A percentile compares a stretch with the other conserved stretches of the same genome.
These are phyloP conservation scores for Aspergillus brasiliensis DNA, from an alignment of 2,329 filamentous ascomycete genomes.

Conservation along the genomic window DNA sequence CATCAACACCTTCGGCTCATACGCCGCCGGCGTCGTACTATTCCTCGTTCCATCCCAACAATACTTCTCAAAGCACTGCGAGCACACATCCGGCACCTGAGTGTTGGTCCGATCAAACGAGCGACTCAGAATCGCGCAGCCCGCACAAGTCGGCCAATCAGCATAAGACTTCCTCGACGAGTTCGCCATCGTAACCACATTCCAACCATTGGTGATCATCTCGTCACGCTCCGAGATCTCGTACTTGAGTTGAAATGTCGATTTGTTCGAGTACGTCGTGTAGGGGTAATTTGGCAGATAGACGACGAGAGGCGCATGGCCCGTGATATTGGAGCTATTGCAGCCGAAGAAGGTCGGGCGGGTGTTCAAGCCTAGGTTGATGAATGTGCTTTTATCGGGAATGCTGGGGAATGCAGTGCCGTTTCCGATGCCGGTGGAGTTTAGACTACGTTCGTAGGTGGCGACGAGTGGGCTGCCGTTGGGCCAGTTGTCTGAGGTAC, in stretches of 20 bases:
- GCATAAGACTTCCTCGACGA: conserved; percentile 62
- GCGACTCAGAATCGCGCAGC: conserved; percentile 79
- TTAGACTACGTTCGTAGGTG: conserved; percentile 68
- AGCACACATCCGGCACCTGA: conserved; percentile 69
- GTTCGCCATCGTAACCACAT: conserved; percentile 81
- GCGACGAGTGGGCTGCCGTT: conserved; percentile 75
- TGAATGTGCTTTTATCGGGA: conserved; percentile 74
- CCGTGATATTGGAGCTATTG: conserved; percentile 64
- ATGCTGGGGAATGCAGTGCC: conserved; percentile 71
- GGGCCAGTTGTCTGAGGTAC: conserved; percentile 70
- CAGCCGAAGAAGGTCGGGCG: conserved; percentile 82
- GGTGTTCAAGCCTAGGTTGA: conserved; percentile 74
- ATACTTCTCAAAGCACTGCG: conserved; percentile 74
- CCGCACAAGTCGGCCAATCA: conserved; percentile 81
- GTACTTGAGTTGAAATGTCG: conserved; percentile 72
- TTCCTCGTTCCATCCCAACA: conserved; percentile 84
- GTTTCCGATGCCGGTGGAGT: conserved; percentile 60
- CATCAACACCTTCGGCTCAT: conserved; percentile 13
- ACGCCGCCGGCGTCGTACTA: conserved; percentile 19
- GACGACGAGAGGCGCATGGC: conserved; percentile 62
- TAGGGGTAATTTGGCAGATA: conserved; percentile 90
- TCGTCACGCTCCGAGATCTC: conserved; percentile 67
- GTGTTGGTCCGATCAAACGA: conserved; percentile 74
- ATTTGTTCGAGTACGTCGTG: conserved; percentile 72
- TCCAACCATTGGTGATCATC: conserved; percentile 86